Conservation (phyloP, 805 yeast species). For the Teunomyces kruisii region DNA sequence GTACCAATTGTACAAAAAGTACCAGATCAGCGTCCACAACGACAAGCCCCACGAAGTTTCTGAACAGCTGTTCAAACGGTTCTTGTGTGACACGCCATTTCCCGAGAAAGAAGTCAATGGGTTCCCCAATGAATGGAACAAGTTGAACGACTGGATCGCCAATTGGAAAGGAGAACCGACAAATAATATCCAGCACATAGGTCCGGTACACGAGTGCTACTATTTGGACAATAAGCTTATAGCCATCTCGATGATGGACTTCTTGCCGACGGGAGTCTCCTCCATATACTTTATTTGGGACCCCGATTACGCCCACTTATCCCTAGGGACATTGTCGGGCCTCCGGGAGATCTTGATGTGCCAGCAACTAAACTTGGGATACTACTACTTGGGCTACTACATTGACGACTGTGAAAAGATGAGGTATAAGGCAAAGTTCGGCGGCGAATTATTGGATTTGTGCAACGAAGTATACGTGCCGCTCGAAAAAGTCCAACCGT, state of each 20-base stretch:
- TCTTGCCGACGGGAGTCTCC: slow-evolving; percentile 73
- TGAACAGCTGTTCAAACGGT: slow-evolving; percentile 52
- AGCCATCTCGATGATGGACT: slow-evolving; percentile 76
- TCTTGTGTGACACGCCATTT: slow-evolving; percentile 72
- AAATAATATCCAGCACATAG: slow-evolving; percentile 25
- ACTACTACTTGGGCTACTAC: slow-evolving; percentile 79
- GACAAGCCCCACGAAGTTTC: slow-evolving; percentile 52
- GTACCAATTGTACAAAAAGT: slow-evolving; percentile 59
- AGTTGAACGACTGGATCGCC: slow-evolving; percentile 42
- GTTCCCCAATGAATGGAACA: slow-evolving; percentile 34
- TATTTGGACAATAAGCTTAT: slow-evolving; percentile 60
- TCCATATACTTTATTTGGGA: slow-evolving; percentile 89
- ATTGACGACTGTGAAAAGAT: slow-evolving; percentile 78
- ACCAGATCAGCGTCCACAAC: slow-evolving; percentile 70
- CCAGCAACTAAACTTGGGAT: slow-evolving; percentile 43
- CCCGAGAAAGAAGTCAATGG: slow-evolving; percentile 23
- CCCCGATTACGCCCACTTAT: slow-evolving; percentile 67
- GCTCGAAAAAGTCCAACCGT: slow-evolving; percentile 26
- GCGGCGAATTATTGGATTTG: slow-evolving; percentile 69
- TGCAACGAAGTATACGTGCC: slow-evolving; percentile 46
- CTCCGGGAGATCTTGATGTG: slow-evolving; percentile 65
- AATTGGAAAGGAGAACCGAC: slow-evolving; percentile 13
- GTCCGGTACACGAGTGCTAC: slow-evolving; percentile 80
- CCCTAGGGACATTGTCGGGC: slow-evolving; percentile 78
- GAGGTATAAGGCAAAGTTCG: slow-evolving; percentile 77